A percentile compares a stretch with the other conserved stretches of the same genome.
These are phyloP conservation scores for Neofusicoccum kwambonambiense DNA, from an alignment of 2,329 filamentous ascomycete genomes.

Conservation along the genomic window DNA sequence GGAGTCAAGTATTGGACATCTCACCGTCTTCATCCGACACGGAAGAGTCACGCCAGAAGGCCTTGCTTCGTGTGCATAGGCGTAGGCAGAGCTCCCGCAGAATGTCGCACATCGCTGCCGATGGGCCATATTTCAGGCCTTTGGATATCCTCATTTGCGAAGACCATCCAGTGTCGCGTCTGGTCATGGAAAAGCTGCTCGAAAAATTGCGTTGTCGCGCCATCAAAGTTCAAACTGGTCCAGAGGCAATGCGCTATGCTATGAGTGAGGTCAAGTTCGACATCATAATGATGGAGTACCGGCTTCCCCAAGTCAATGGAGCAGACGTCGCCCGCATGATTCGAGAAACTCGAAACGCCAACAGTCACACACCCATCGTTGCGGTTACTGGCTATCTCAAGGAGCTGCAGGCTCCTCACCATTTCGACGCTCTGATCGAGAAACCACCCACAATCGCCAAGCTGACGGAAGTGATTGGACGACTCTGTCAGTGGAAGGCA, in stretches of 20 bases:
- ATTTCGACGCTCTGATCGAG: constrained; percentile 93
- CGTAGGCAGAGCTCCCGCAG: constrained; percentile 93
- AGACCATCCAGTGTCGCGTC: constrained; percentile 91
- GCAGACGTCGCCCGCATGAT: constrained; percentile 97
- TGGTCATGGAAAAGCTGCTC: constrained; percentile 98
- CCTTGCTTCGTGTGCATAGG: constrained; percentile 84
- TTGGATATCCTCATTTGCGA: constrained; percentile 95
- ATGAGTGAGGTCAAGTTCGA: constrained; percentile 98
- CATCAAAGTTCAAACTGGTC: constrained; percentile 84
- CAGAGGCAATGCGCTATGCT: constrained; percentile 88
- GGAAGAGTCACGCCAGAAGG: constrained; percentile 88
- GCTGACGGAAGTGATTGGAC: constrained; percentile 80
- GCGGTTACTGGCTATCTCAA: constrained; percentile 98
- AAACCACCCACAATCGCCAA: constrained; percentile 95
- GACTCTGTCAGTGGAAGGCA: constrained; percentile 90
- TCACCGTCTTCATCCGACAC: constrained; percentile 98
- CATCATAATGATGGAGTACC: constrained; percentile 97
- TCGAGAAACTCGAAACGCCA: constrained; percentile 91
- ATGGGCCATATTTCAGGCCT: constrained; percentile 82
- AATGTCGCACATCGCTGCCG: constrained; percentile 85
- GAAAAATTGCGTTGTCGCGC: constrained; percentile 95
- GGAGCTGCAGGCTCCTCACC: constrained; percentile 88
- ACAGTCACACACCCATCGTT: constrained; percentile 91
- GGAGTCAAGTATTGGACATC: constrained; percentile 93
- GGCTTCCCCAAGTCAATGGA: constrained; percentile 89